Base-by-base conservation (phyloP, 495 filamentous ascomycete species). In the Penicillium antarcticum region DNA sequence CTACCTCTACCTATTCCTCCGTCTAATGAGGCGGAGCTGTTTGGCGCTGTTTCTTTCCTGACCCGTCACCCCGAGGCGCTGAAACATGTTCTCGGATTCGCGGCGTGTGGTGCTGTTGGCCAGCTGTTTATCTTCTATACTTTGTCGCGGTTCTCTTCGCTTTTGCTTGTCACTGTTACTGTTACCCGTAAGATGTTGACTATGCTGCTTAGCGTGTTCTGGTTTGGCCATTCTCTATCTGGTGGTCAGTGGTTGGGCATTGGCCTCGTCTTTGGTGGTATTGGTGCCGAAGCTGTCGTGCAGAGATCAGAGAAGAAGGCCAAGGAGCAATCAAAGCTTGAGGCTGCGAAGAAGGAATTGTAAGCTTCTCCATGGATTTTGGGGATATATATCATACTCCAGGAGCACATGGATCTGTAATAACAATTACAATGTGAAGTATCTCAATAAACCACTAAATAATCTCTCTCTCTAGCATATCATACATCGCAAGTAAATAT, bases 91-190 rank as follows among this genome's bases (percentile, higher is more conserved):
- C 71, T 97, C 21, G 87, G 85, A 2, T 98, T 98, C 65, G 88
- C 91, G 17, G 79, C 86, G n/a, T 97, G 91, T 62, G 94, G 94
- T 12, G 94, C 91, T 24, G 71, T 98, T 11, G 94, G 94, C 6
- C 94, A 98, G 74, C 82, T 97, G 6, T 98, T 98, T 67, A 97
- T 98, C 56, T 98, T 96, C 79, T 91, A 96, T 72, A 96, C 95
- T 0, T 80, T 98, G 32, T 86, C 88, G 12, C 86, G 86, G 33
- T 98, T 98, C 73, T 94, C 89, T 31, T 91, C 87, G 8, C 77
- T 98, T 48, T 78, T 97, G 43, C 84, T 98, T 23, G 94, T 97
- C 11, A 98, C 94, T 9, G 91, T 98, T 0, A 98, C 92, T 2
- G 94, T 98, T 10, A 98, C 94, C 38, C 79, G 94, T 56, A 98